These are phyloP conservation scores for Polyporus arcularius DNA, from an alignment of 768 basidiomycete genomes.

Conservation along the genomic window DNA sequence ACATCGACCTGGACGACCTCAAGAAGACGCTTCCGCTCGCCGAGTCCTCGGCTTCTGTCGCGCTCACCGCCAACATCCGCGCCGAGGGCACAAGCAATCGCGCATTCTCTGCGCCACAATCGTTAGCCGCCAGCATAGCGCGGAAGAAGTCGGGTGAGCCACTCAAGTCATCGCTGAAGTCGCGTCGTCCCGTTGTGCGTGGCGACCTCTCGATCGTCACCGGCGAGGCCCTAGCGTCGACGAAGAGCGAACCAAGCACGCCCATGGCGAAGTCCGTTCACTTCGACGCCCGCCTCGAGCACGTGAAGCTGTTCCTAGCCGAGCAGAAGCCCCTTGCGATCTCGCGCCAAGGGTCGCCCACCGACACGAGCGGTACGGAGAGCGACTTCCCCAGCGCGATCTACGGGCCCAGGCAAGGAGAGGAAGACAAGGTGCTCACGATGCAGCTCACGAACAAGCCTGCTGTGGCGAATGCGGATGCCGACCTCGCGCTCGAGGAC, in stretches of 20 bases:
- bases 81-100: conserved; percentile 1
- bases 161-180: conserved; percentile 89
- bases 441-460: conserved; percentile 23
- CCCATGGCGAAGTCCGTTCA: conserved; percentile 88
- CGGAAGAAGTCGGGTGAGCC: conserved; percentile 95
- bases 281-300: conserved; percentile 89
- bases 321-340: conserved; percentile 96
- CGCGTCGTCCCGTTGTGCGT: conserved; percentile 48
- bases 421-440: conserved; percentile 30
- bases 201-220: conserved; percentile 57
- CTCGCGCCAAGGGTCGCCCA: conserved; percentile 86
- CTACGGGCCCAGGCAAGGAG: conserved; percentile 38
- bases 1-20: conserved; percentile 6
- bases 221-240: conserved; percentile 35
- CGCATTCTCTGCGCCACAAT: conserved; percentile 17
- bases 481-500: conserved; percentile 56
- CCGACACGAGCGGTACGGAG: conserved; percentile 79
- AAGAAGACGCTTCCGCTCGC: background rate
- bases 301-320: conserved; percentile 91
- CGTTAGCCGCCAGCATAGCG: conserved; percentile 47
- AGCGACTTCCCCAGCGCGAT: conserved; percentile 74
- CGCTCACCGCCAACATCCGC: background rate
- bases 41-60: too few species aligned
- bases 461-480: conserved; percentile 17
- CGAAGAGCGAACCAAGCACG: conserved; percentile 79